phyloP scores from a whole-genome alignment of 352 stramenopile species.

The Phytophthora foliorum region DNA sequence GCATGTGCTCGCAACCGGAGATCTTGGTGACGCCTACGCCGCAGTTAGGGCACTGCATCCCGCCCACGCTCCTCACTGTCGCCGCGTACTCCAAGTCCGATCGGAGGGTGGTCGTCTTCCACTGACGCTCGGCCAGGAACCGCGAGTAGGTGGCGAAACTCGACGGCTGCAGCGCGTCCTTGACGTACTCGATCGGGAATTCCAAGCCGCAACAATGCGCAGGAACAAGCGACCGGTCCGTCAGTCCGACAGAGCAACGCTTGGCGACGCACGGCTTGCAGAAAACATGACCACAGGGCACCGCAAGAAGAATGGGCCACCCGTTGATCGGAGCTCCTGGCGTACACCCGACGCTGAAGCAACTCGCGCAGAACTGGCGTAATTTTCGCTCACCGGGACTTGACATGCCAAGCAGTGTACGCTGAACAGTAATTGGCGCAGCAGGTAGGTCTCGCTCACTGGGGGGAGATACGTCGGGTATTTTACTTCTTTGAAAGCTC shows the following conservation, averaged over 20 bases:
- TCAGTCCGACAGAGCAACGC: slow-evolving; percentile 40
- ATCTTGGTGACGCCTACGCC: slow-evolving; percentile 62
- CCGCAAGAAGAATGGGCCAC: slow-evolving; percentile 7
- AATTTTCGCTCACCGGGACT: neutral
- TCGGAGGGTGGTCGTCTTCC: slow-evolving; percentile 39
- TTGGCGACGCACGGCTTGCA: slow-evolving; percentile 38
- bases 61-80: slow-evolving; percentile 38
- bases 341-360: slow-evolving; percentile 14
- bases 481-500: slow-evolving; percentile 1
- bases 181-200: slow-evolving; percentile 54
- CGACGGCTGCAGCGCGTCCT: slow-evolving; percentile 21
- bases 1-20: slow-evolving; percentile 54
- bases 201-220: slow-evolving; percentile 71
- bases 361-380: slow-evolving; percentile 26
- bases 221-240: slow-evolving; percentile 52
- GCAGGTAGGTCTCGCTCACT: neutral
- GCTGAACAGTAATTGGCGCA: neutral
- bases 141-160: slow-evolving; percentile 34
- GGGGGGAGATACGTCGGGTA: neutral
- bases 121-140: slow-evolving; percentile 59
- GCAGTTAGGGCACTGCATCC: slow-evolving; percentile 72
- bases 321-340: slow-evolving; percentile 7
- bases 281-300: slow-evolving; percentile 41
- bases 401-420: neutral
- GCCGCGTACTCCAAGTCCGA: slow-evolving; percentile 66